These are phyloP conservation scores for Phytophthora foliorum DNA, from an alignment of 352 stramenopile genomes.

Conservation along the genomic window DNA sequence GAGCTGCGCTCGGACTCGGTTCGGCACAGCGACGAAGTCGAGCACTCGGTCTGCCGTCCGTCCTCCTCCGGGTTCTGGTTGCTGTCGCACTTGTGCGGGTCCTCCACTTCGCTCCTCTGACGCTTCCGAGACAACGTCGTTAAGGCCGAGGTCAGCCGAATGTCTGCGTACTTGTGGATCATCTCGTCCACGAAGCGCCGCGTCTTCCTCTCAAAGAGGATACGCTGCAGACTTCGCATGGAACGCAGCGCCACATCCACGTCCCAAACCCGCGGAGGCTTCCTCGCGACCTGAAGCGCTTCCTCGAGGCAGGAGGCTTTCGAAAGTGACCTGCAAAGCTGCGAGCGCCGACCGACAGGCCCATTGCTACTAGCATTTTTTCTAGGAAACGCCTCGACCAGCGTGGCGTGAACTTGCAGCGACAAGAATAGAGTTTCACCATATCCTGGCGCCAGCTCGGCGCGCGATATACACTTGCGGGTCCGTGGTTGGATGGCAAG, in stretches of 20 bases:
- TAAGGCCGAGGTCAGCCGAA: slow-evolving; percentile 28
- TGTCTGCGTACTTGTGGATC: slow-evolving; percentile 46
- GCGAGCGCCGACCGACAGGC: slow-evolving; percentile 13
- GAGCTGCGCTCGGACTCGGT: slow-evolving; percentile 35
- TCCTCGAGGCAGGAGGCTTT: slow-evolving; percentile 17
- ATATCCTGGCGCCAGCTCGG: slow-evolving; percentile 32
- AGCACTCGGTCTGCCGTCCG: slow-evolving; percentile 10
- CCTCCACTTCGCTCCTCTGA: slow-evolving; percentile 20
- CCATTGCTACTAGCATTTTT: slow-evolving; percentile 13
- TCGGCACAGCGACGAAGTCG: slow-evolving; percentile 35
- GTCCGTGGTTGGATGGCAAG: slow-evolving; percentile 14
- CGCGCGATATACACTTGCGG: slow-evolving; percentile 9
- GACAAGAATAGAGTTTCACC: slow-evolving; percentile 26
- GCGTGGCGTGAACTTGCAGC: slow-evolving; percentile 19
- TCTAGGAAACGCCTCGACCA: slow-evolving; percentile 30
- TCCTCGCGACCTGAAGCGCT: slow-evolving; percentile 1
- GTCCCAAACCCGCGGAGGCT: slow-evolving; percentile 7
- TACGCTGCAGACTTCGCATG: slow-evolving; percentile 42
- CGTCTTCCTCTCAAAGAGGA: slow-evolving; percentile 44
- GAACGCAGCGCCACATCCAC: slow-evolving; percentile 38
- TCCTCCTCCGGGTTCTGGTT: slow-evolving; percentile 2
- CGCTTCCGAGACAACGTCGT: slow-evolving; percentile 32
- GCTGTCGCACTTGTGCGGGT: slow-evolving; percentile 8
- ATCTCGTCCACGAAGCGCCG: slow-evolving; percentile 43
- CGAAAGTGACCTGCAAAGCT: slow-evolving; percentile 23